Base-by-base conservation (phyloP, 2,329 filamentous ascomycete genomes). In the Aspergillus pseudoglaucus region DNA sequence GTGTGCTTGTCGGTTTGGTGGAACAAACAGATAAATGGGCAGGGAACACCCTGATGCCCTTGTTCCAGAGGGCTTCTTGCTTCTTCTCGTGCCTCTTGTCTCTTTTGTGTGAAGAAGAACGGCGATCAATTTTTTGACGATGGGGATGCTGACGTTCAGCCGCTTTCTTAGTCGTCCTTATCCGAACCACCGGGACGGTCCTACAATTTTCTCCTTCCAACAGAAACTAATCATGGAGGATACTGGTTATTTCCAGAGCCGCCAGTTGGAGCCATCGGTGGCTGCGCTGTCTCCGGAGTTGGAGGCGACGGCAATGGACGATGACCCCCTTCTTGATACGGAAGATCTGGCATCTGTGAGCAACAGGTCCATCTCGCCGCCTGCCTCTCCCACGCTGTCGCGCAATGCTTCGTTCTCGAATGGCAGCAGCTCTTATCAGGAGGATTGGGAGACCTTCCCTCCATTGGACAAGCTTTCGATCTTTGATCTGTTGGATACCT, bases 401-500 rank as follows among this genome's bases (percentile, higher is more conserved):
- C 82, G 90, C 50, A 85, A 87, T 47, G 77, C 80, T 14, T 95
- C 90, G 14, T 90, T 90, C 66, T 90, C 88, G n/a, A 84, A 82
- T 43, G 89, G 84, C 68, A 89, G 84, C 68, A 89, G 84, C 66
- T 85, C 83, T n/a, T 89, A 89, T 60, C 87, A 93, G 48, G 88
- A 93, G 59, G 89, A 91, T 64, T 93, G 88, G 80, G 89, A 95
- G 53, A 77, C 82, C 18, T 87, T 94, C 53, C 88, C 90, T 8
- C 90, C 91, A 0, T 75, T 96, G 20, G 93, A 98, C 66, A 87
- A 89, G 45, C 76, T 98, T 46, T 90, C 87, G 35, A 82, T 97
- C 49, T 89, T 98, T 60, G 93, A 98, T 64, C 78, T 98, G 43
- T 80, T 98, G 56, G 91, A 96, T 70, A 97, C 96, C 65, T 71